A percentile compares a stretch with the other conserved stretches of the same genome.
Conservation (phyloP, 176 grass and related monocot species). For the Carex cristatella region DNA sequence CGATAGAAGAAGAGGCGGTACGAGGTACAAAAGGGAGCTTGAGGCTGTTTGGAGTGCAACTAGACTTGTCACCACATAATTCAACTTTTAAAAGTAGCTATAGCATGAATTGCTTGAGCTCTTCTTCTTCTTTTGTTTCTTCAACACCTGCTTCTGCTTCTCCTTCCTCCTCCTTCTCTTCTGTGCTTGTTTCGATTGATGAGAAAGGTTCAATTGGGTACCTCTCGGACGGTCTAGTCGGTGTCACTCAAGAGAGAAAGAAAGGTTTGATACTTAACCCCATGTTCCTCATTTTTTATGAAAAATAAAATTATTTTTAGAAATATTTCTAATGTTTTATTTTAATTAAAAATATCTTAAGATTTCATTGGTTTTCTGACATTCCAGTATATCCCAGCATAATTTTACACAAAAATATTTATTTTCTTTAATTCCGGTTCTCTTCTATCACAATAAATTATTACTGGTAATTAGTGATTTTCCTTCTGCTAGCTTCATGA, state of each 20-base stretch:
- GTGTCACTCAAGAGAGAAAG: constrained; percentile 69
- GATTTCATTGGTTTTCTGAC: not conserved
- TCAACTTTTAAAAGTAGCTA: constrained; percentile 58
- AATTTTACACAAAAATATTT: not conserved
- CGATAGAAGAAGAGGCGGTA: constrained; percentile 20
- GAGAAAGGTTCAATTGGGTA: constrained; percentile 67
- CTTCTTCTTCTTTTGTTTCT: constrained; percentile 33
- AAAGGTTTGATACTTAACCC: constrained; percentile 41
- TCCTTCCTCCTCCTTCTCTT: constrained; percentile 42
- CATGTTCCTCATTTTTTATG: not conserved
- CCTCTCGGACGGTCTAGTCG: constrained; percentile 60
- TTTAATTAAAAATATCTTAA: not conserved
- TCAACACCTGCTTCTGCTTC: constrained; percentile 27
- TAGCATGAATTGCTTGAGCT: constrained; percentile 64
- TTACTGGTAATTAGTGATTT: not conserved
- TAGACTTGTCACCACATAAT: constrained; percentile 30
- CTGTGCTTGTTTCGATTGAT: constrained; percentile 54
- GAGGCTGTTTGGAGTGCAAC: constrained; percentile 86
- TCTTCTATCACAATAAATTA: not conserved
- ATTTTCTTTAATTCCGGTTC: not conserved
- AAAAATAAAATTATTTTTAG: not conserved
- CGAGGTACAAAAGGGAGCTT: constrained; percentile 20
- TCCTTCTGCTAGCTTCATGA: not conserved
- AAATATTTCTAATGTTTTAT: not conserved
- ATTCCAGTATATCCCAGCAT: not conserved